Conservation (phyloP, 805 yeast species). For the Nakazawaea siamensis region DNA sequence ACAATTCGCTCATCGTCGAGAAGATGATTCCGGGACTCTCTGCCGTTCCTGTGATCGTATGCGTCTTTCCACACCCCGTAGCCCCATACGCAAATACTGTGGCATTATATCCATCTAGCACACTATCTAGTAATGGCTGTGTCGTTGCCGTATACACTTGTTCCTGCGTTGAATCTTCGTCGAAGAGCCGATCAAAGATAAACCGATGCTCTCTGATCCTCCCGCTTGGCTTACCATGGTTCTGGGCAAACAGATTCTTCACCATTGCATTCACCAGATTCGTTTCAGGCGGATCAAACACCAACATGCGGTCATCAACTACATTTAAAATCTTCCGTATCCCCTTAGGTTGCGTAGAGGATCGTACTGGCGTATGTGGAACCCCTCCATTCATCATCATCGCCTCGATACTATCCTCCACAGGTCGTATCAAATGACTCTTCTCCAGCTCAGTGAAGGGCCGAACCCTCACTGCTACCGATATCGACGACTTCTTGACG, state of each 20-base stretch:
- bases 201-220: slow-evolving; percentile 58
- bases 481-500: slow-evolving; percentile 58
- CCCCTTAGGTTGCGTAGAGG: slow-evolving; percentile 32
- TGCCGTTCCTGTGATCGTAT: slow-evolving; percentile 74
- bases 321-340: slow-evolving; percentile 67
- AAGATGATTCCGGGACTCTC: slow-evolving; percentile 74
- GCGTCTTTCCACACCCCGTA: slow-evolving; percentile 97
- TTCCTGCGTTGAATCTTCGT: slow-evolving; percentile 52
- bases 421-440: slow-evolving; percentile 29
- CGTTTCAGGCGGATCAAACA: slow-evolving; percentile 77
- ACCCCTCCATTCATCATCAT: slow-evolving; percentile 47
- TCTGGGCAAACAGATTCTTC: slow-evolving; percentile 16
- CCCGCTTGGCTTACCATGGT: neutral
- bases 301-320: slow-evolving; percentile 77
- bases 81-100: slow-evolving; percentile 96
- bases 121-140: slow-evolving; percentile 60
- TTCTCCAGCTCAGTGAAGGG: slow-evolving; percentile 65
- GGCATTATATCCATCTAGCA: slow-evolving; percentile 80
- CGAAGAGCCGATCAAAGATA: slow-evolving; percentile 76
- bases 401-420: slow-evolving; percentile 25
- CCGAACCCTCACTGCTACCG: slow-evolving; percentile 74
- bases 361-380: slow-evolving; percentile 9
- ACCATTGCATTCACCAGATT: slow-evolving; percentile 53
- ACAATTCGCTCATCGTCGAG: slow-evolving; percentile 70
- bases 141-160: slow-evolving; percentile 65